Base-by-base conservation (phyloP, 345 rosid genomes). In the Hibiscus mutabilis region DNA sequence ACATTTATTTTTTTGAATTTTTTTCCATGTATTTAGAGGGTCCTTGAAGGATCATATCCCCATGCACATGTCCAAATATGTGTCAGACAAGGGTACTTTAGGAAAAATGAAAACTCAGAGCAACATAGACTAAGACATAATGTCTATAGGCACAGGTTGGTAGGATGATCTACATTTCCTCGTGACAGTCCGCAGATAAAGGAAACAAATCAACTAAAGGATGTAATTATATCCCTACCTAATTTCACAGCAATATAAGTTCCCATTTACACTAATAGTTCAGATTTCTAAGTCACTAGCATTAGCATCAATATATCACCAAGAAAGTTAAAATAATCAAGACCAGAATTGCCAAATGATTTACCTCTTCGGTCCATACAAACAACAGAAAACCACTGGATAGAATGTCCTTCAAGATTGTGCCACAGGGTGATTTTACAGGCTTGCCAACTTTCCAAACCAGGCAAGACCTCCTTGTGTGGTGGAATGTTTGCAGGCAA, bases 351-450 rank as follows among this genome's bases (percentile, higher is more conserved):
- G 60, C 61, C n/a, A 16, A 47, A 75, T 15, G 59, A 63, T 35
- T 76, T 82, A 92, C 99, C 97, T 88, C 71, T 90, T 69, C 90
- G 87, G 80, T 90, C 92, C 73, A 87, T 87, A 84, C 92, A 95
- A 63, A 87, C 92, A 42, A 95, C 93, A 76, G 83, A 86, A 68
- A 95, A 82, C 99, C 99, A 95, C 10, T 84, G 97, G 73, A 95
- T 83, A 66, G 96, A 89, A 75, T 90, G 97, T 69, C 97, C 97
- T 80, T 90, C 97, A 53, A 78, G 86, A 86, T 84, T 91, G 80
- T 95, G 97, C 99, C 99, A 95, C 49, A 88, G 69, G 40, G 88
- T 86, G 74, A 95, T 83, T 82, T 89, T 95, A 87, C 87, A 79
- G 63, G 88, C 86, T 76, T 83, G 92, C 99, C 99, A 95, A 80